These are phyloP conservation scores for Cyclospora cayetanensis DNA, from an alignment of 169 alveolate species.

Conservation along the genomic window DNA sequence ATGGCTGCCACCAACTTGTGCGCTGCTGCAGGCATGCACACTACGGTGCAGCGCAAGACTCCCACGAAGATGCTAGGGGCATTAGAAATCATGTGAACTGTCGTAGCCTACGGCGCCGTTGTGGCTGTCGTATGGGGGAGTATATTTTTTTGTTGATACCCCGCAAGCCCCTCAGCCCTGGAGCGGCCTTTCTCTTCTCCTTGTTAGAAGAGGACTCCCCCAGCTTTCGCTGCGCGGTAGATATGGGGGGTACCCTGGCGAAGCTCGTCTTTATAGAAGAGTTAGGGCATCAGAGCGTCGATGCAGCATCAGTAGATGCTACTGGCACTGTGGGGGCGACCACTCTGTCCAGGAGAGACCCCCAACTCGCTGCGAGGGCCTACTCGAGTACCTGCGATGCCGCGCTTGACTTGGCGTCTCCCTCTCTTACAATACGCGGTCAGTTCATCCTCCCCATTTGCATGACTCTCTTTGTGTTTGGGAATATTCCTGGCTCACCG, in stretches of 20 bases:
- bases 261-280: slow-evolving; percentile 57
- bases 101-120: background rate
- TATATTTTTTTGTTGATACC: background rate
- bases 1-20: background rate
- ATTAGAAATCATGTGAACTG: background rate
- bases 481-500: background rate
- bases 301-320: slow-evolving; percentile 53
- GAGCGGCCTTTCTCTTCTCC: slow-evolving; percentile 50
- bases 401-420: slow-evolving; percentile 53
- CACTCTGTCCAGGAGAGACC: slow-evolving; percentile 25
- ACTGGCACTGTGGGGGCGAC: background rate
- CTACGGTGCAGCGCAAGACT: no score
- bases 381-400: slow-evolving; percentile 49
- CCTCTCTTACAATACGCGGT: slow-evolving; percentile 36
- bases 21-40: slow-evolving; percentile 1
- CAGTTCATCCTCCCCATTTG: background rate
- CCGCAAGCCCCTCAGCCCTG: slow-evolving; percentile 50
- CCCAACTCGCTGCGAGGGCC: slow-evolving; percentile 48
- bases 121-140: slow-evolving; percentile 24
- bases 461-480: background rate
- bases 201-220: slow-evolving; percentile 24
- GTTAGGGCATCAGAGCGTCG: slow-evolving; percentile 16
- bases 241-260: slow-evolving; percentile 70
- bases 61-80: background rate
- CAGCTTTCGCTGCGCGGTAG: slow-evolving; percentile 69